phyloP scores from a whole-genome alignment of 805 yeast species.

The Ogataea trehalophila region DNA sequence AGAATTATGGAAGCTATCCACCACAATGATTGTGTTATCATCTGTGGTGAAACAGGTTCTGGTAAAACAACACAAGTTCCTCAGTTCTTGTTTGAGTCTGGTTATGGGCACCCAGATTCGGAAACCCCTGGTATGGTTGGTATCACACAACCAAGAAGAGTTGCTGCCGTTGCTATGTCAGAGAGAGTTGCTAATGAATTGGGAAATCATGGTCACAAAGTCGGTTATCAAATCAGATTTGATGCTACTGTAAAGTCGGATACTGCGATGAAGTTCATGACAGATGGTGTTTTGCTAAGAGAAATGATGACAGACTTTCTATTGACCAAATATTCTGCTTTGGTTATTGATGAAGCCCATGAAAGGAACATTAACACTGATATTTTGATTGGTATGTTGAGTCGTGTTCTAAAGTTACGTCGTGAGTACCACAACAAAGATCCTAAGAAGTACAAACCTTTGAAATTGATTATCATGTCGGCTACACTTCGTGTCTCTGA shows the following conservation, averaged over 20 bases:
- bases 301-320: slow-evolving; percentile 90
- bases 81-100: slow-evolving; percentile 89
- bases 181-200: slow-evolving; percentile 71
- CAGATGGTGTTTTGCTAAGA: slow-evolving; percentile 88
- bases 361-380: slow-evolving; percentile 96
- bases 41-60: slow-evolving; percentile 98
- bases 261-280: slow-evolving; percentile 83
- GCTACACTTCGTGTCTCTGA: slow-evolving; percentile 94
- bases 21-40: slow-evolving; percentile 82
- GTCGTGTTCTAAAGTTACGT: slow-evolving; percentile 77
- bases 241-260: slow-evolving; percentile 60
- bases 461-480: slow-evolving; percentile 90
- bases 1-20: slow-evolving; percentile 92
- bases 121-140: slow-evolving; percentile 93
- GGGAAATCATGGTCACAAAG: slow-evolving; percentile 65
- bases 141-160: slow-evolving; percentile 92
- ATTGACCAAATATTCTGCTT: slow-evolving; percentile 74
- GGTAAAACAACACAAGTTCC: slow-evolving; percentile 99
- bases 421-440: slow-evolving; percentile 44
- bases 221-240: slow-evolving; percentile 79
- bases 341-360: slow-evolving; percentile 96
- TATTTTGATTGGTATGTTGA: slow-evolving; percentile 88
- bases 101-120: slow-evolving; percentile 62
- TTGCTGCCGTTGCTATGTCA: slow-evolving; percentile 91
- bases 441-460: slow-evolving; percentile 48